Evolutionary conservation across 768 basidiomycete species (phyloP).

Genomic region (Strobilomyces dryophilus): DNA sequence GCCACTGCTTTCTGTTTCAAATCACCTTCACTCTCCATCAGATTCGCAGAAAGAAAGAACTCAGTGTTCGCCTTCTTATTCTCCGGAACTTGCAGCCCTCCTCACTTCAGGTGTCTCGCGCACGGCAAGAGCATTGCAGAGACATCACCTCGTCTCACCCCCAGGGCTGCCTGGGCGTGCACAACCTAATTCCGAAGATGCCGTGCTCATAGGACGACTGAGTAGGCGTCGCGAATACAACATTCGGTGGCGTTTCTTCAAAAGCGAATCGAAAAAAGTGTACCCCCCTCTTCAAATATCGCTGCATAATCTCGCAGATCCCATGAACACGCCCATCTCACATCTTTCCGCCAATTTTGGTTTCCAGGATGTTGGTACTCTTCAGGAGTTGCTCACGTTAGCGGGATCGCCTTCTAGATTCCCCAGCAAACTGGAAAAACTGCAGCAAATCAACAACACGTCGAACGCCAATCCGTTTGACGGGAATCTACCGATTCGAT

Average conservation of each 20-base stretch:
- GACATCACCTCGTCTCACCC: slow-evolving; percentile 42
- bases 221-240: slow-evolving; percentile 76
- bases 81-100: slow-evolving; percentile 57
- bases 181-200: slow-evolving; percentile 54
- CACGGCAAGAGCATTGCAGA: slow-evolving; percentile 41
- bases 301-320: slow-evolving; percentile 15
- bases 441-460: background rate
- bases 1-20: slow-evolving; percentile 54
- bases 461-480: slow-evolving; percentile 12
- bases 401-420: slow-evolving; percentile 34
- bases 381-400: slow-evolving; percentile 44
- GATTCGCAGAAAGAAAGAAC: slow-evolving; percentile 50
- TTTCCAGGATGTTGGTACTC: slow-evolving; percentile 40
- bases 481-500: slow-evolving; percentile 20
- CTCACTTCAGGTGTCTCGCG: slow-evolving; percentile 51
- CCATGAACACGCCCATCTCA: slow-evolving; percentile 6
- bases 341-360: slow-evolving; percentile 33
- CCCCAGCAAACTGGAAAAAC: slow-evolving; percentile 28
- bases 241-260: slow-evolving; percentile 64
- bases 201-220: slow-evolving; percentile 55
- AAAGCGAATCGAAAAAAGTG: slow-evolving; percentile 49
- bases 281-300: slow-evolving; percentile 55
- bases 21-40: slow-evolving; percentile 40
- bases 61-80: slow-evolving; percentile 62
- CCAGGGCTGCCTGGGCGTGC: slow-evolving; percentile 55